Evolutionary conservation across 768 basidiomycete genomes (phyloP).

Genomic region (Naganishia kalamii): DNA sequence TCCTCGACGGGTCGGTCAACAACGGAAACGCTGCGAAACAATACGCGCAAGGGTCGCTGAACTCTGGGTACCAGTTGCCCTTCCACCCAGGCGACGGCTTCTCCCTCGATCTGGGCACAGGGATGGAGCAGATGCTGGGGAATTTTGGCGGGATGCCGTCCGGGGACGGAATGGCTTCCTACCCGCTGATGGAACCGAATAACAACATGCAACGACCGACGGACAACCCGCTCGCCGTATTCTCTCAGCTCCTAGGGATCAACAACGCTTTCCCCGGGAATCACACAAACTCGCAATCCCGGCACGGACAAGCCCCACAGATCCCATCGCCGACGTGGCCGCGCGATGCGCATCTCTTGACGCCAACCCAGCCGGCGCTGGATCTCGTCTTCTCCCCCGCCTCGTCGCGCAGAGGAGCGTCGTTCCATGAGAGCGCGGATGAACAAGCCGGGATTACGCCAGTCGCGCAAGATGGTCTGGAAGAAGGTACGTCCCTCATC

Average conservation of each 20-base stretch:
- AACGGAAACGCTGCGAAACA: no score
- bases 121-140: no score
- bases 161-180: no score
- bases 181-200: no score
- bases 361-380: neutral
- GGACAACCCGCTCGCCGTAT: neutral
- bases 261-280: neutral
- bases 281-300: neutral
- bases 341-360: no score
- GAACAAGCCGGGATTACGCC: no score
- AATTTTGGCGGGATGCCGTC: no score
- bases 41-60: neutral
- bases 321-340: neutral
- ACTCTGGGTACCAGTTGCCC: neutral
- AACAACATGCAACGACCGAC: neutral
- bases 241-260: slow-evolving; percentile 1
- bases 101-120: neutral
- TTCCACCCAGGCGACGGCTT: neutral
- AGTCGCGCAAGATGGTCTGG: neutral
- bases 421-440: neutral
- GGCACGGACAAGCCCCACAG: neutral
- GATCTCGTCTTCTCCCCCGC: neutral
- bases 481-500: slow-evolving; percentile 1
- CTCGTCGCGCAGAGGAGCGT: neutral
- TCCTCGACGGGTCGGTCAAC: neutral